These are phyloP conservation scores for Penicillium sp. DNA, from an alignment of 2,329 filamentous ascomycete genomes.

Conservation along the genomic window DNA sequence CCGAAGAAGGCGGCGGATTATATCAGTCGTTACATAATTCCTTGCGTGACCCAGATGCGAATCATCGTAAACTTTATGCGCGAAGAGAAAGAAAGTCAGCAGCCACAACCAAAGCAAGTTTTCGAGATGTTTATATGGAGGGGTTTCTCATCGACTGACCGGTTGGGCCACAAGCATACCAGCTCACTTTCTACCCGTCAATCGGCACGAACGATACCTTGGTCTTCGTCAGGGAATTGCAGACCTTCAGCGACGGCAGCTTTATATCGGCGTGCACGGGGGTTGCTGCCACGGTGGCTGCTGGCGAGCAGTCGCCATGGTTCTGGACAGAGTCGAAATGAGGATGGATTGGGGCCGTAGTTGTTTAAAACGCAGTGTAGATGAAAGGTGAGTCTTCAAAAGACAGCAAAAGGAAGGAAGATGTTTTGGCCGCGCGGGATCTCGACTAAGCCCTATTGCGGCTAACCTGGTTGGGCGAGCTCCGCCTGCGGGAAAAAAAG, in stretches of 20 bases:
- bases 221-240: slow-evolving; percentile 72
- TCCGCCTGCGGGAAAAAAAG: background rate
- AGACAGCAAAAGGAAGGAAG: background rate
- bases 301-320: slow-evolving; percentile 31
- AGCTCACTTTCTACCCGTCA: slow-evolving; percentile 65
- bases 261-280: slow-evolving; percentile 26
- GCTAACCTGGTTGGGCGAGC: slow-evolving; percentile 3
- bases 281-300: slow-evolving; percentile 43
- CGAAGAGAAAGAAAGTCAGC: background rate
- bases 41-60: slow-evolving; percentile 77
- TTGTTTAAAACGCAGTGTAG: slow-evolving; percentile 1
- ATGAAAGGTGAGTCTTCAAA: background rate
- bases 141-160: slow-evolving; percentile 52
- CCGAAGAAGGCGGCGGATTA: slow-evolving; percentile 74
- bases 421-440: too few relatives aligned
- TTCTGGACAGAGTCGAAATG: slow-evolving; percentile 10
- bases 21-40: slow-evolving; percentile 89
- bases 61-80: slow-evolving; percentile 69
- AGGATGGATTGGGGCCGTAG: background rate
- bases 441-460: slow-evolving; percentile 4
- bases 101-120: slow-evolving; percentile 45
- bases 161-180: slow-evolving; percentile 89
- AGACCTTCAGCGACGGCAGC: slow-evolving; percentile 64
- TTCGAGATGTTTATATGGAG: too few relatives aligned
- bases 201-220: slow-evolving; percentile 73